Percentiles rank a stretch among this genome's conserved stretches.
phyloP scores from a whole-genome alignment of 176 grass and related monocot genomes.

The Cocos nucifera region DNA sequence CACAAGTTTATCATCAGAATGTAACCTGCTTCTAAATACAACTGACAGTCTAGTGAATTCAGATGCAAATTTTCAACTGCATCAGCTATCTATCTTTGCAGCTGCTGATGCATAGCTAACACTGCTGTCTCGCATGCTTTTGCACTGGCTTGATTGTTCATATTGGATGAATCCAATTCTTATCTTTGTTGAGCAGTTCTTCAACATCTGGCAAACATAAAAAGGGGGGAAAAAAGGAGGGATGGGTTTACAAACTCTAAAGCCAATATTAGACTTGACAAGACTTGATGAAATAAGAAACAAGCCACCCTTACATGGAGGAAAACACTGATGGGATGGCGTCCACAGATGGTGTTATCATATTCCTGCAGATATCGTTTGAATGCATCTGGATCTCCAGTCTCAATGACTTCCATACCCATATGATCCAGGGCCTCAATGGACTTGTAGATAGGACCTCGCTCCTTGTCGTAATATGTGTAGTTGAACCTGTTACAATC shows the following conservation, averaged over 20 bases:
- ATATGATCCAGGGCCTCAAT: slow-evolving; percentile 80
- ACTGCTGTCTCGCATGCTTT: slow-evolving; percentile 62
- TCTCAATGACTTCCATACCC: slow-evolving; percentile 97
- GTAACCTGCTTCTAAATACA: too few relatives aligned
- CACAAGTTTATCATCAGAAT: too few relatives aligned
- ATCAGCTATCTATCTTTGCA: slow-evolving; percentile 48
- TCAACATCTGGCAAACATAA: slow-evolving; percentile 43
- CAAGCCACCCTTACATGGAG: slow-evolving; percentile 53
- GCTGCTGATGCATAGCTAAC: slow-evolving; percentile 78
- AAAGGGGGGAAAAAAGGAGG: background rate
- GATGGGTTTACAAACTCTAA: too few relatives aligned
- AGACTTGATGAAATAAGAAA: background rate
- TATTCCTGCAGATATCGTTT: slow-evolving; percentile 61
- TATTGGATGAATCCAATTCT: slow-evolving; percentile 78
- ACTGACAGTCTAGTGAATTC: too few relatives aligned
- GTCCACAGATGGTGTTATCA: slow-evolving; percentile 87
- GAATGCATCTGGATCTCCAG: slow-evolving; percentile 59
- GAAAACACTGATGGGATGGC: slow-evolving; percentile 88
- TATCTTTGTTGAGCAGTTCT: slow-evolving; percentile 53
- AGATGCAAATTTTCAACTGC: background rate
- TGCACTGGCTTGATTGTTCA: slow-evolving; percentile 92
- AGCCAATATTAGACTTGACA: too few relatives aligned
- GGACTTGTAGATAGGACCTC: slow-evolving; percentile 76
- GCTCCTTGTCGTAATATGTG: slow-evolving; percentile 75
- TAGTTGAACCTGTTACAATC: slow-evolving; percentile 65